Conservation (phyloP, 2,329 filamentous ascomycete genomes). For the Apiospora koreana region DNA sequence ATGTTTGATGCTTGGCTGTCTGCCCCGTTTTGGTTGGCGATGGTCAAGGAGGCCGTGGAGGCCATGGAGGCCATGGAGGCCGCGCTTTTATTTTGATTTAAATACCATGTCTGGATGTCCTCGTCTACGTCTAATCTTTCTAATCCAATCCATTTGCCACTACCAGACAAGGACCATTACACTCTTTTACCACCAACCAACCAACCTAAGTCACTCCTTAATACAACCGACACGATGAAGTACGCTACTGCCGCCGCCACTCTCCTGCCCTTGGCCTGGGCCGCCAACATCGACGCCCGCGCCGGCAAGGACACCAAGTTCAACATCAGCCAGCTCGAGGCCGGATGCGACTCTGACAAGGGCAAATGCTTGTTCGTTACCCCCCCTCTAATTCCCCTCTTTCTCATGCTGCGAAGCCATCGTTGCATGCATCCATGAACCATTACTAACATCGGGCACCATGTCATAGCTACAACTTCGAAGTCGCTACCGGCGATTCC, state of each 20-base stretch:
- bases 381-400: neutral
- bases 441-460: neutral
- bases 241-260: constrained; percentile 6
- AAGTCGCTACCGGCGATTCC: neutral
- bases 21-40: neutral
- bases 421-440: neutral
- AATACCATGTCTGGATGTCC: neutral
- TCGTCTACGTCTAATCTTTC: neutral
- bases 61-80: too few species aligned
- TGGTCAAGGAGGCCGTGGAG: neutral
- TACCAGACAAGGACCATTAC: neutral
- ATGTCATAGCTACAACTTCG: neutral
- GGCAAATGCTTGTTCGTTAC: constrained; percentile 1
- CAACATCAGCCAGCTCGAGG: constrained; percentile 5
- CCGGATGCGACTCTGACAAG: neutral
- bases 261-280: constrained; percentile 12
- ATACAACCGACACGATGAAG: constrained; percentile 12
- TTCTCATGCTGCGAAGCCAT: neutral
- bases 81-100: neutral
- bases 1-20: neutral
- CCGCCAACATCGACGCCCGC: constrained; percentile 2
- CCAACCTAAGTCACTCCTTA: neutral
- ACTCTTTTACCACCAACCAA: neutral
- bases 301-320: neutral
- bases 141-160: neutral